Evolutionary conservation across 2,329 filamentous ascomycete species (phyloP), one percentile per base, ranked within the genome.

Genomic region (Neobulgaria alba): DNA sequence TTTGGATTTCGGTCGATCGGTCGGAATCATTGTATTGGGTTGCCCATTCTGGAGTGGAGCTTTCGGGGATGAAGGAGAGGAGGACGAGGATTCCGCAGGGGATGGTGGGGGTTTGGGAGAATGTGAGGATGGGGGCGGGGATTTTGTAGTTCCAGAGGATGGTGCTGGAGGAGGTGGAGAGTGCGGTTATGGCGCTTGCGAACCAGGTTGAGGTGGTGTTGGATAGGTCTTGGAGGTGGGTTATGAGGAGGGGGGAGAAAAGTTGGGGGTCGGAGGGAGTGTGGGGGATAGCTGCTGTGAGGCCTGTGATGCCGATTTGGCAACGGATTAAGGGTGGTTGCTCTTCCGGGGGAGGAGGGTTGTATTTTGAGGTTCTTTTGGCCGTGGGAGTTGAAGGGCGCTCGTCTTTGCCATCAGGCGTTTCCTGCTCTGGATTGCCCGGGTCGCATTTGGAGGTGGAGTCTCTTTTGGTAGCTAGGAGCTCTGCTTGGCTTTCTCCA

Each of bases 91-190:
- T 63, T 21, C 75, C 76, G 51, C 75, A 78, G 0, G 75, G 75
- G 1, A 80, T 67, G 0, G 70, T 71, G 14, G 71, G 68, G 20
- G 65, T 66, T 7, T 68, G 64, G 2, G 72, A 59, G 43, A 79
- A 74, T 1, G 61, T 47, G 1, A 77, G 51, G 3, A 78, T 58
- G 3, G 67, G 64, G 15, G 70, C 64, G 0, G 75, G 73, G 34
- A 78, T 75, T 41, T 68, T 67, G 60, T 76, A 78, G 53, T 71
- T 74, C 75, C 75, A 79, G 2, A 79, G 62, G 8, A 77, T 65
- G 1, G 73, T 77, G 48, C 71, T 66, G 36, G 64, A 69, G 0
- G 68, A 64, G 1, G 71, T 73, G 15, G 71, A 69, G 43, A 72
- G 69, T 0, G 75, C 75, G 1, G 75, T 79, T 1, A 67, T 67